Percentiles rank a stretch among this genome's conserved stretches.
These are phyloP conservation scores for Teratosphaeria nubilosa DNA, from an alignment of 2,329 filamentous ascomycete species.

Conservation along the genomic window DNA sequence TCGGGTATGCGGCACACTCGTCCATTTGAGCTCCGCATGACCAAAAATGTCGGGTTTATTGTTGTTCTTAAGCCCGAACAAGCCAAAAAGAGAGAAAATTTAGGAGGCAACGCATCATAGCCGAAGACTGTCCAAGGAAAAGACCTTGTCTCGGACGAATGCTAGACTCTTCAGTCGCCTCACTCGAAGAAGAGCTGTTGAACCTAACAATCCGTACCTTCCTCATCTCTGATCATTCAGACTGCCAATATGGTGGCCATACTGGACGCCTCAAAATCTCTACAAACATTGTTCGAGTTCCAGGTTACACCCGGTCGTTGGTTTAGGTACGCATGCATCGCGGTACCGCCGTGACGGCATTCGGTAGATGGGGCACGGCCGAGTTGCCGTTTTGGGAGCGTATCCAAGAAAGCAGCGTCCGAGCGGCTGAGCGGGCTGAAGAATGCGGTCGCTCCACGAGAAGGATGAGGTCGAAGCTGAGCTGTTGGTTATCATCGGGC, in stretches of 20 bases:
- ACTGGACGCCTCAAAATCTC: neutral
- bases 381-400: neutral
- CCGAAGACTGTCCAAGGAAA: neutral
- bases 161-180: too few species aligned
- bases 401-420: neutral
- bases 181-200: too few species aligned
- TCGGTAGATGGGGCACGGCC: neutral
- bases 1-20: neutral
- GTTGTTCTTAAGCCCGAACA: neutral
- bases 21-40: neutral
- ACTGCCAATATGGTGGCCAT: neutral
- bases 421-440: neutral
- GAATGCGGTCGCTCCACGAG: too few species aligned
- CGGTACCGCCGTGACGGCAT: neutral
- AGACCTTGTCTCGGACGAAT: neutral
- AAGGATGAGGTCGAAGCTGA: too few species aligned
- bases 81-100: neutral
- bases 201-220: too few species aligned
- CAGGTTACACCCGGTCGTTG: neutral
- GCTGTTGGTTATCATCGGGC: too few species aligned
- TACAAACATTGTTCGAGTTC: neutral
- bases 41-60: neutral
- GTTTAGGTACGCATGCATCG: neutral
- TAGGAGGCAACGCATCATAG: neutral
- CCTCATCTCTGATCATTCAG: too few species aligned